Evolutionary conservation across 768 basidiomycete genomes (phyloP).

Genomic region (Gymnopilus dilepis): DNA sequence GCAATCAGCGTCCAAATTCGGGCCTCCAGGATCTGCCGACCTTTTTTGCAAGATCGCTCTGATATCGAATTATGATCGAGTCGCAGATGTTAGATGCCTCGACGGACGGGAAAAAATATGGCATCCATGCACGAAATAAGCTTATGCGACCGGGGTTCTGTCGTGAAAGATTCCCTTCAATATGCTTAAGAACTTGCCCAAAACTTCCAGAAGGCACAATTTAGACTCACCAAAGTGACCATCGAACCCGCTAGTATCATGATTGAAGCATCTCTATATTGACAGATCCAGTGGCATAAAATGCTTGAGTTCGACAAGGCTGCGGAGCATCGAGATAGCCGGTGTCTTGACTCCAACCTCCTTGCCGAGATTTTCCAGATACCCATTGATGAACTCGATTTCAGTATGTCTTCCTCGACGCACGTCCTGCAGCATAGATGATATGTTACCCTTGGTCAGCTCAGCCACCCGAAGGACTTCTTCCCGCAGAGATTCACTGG

Average conservation of each 20-base stretch:
- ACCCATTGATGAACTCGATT: constrained; percentile 84
- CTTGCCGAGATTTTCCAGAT: constrained; percentile 67
- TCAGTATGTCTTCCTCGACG: constrained; percentile 69
- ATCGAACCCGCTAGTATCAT: background rate
- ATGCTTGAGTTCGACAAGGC: constrained; percentile 64
- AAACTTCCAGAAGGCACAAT: background rate
- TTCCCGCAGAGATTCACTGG: constrained; percentile 47
- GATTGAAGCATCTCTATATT: constrained; percentile 3
- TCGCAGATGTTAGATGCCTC: no score
- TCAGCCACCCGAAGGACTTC: constrained; percentile 65
- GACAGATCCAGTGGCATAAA: constrained; percentile 59
- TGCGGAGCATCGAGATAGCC: constrained; percentile 55
- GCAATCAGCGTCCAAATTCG: no score
- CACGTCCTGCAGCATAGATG: constrained; percentile 83
- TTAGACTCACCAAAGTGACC: background rate
- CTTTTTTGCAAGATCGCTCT: no score
- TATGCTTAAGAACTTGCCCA: no score
- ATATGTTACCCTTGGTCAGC: constrained; percentile 68
- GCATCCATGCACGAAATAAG: no score
- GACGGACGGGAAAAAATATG: no score
- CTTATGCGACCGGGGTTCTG: no score
- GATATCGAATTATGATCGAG: no score
- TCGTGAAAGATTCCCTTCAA: no score
- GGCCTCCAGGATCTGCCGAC: no score
- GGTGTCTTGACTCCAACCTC: constrained; percentile 63